Percentiles rank a stretch among this genome's conserved stretches.
Conservation (phyloP, 768 basidiomycete species). For the Rubroboletus satanas region DNA sequence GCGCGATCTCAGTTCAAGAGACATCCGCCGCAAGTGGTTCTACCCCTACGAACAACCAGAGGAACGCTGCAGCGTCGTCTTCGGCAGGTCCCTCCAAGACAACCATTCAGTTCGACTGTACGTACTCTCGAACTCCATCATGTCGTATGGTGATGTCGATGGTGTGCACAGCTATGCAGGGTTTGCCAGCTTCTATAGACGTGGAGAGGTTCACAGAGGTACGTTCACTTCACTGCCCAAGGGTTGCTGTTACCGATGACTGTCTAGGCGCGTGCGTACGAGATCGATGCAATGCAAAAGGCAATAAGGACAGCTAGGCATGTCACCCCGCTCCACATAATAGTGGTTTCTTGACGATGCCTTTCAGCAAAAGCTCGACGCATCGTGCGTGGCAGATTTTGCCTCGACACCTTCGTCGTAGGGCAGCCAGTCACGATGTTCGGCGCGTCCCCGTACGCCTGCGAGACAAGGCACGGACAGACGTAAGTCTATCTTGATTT, state of each 20-base stretch:
- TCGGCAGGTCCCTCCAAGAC: slow-evolving; percentile 38
- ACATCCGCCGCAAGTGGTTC: slow-evolving; percentile 7
- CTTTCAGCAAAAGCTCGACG: slow-evolving; percentile 58
- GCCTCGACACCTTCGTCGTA: slow-evolving; percentile 83
- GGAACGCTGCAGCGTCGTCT: slow-evolving; percentile 30
- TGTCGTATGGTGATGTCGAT: background rate
- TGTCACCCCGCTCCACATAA: background rate
- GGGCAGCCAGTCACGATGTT: slow-evolving; percentile 94
- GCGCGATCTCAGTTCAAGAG: slow-evolving; percentile 64
- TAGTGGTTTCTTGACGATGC: background rate
- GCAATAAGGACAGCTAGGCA: slow-evolving; percentile 81
- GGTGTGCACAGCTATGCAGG: slow-evolving; percentile 44
- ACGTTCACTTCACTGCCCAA: slow-evolving; percentile 3
- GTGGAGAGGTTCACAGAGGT: slow-evolving; percentile 90
- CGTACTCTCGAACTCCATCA: slow-evolving; percentile 7
- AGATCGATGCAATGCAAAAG: slow-evolving; percentile 86
- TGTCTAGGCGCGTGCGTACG: slow-evolving; percentile 76
- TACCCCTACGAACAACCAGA: slow-evolving; percentile 2
- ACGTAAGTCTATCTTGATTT: slow-evolving; percentile 48
- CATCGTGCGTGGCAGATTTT: slow-evolving; percentile 90
- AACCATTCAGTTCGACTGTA: slow-evolving; percentile 39
- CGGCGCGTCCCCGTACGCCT: slow-evolving; percentile 85
- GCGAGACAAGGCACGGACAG: slow-evolving; percentile 74
- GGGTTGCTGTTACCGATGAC: background rate
- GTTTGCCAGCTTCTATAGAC: slow-evolving; percentile 71